Evolutionary conservation across 2,329 filamentous ascomycete species (phyloP).

Genomic region (Leptographium wingfieldii): DNA sequence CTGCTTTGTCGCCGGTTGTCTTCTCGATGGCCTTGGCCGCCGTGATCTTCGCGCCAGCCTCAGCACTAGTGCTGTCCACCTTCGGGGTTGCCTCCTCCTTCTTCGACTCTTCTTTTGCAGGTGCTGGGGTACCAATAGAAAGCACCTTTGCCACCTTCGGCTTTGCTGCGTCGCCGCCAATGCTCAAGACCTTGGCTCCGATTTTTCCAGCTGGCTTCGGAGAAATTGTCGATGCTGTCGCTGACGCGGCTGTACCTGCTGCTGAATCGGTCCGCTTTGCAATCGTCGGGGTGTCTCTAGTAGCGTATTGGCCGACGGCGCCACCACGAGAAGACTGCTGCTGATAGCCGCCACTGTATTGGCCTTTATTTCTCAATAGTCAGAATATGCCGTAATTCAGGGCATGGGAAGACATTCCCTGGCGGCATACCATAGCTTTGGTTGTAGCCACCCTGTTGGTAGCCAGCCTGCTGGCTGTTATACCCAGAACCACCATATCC

Average conservation of each 20-base stretch:
- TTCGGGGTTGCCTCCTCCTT: conserved; percentile 24
- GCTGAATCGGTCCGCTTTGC: conserved; percentile 46
- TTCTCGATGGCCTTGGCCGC: conserved; percentile 57
- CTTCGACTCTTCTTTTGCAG: conserved; percentile 41
- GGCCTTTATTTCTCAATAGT: not conserved
- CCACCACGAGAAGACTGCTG: conserved; percentile 23
- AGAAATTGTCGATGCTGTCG: conserved; percentile 27
- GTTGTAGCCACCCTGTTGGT: conserved; percentile 26
- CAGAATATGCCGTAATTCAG: not conserved
- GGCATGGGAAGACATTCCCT: not conserved
- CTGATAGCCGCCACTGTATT: conserved; percentile 26
- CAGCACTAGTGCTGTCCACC: conserved; percentile 18
- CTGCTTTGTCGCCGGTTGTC: conserved; percentile 64
- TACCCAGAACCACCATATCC: conserved; percentile 11
- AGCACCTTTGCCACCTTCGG: conserved; percentile 51
- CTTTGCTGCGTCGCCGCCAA: conserved; percentile 43
- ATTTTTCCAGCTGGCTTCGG: conserved; percentile 42
- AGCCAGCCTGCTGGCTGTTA: conserved; percentile 23
- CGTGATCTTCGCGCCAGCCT: conserved; percentile 18
- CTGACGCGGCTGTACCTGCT: conserved; percentile 28
- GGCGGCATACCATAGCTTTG: conserved; percentile 29
- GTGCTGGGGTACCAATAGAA: conserved; percentile 44
- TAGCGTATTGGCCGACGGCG: conserved; percentile 10
- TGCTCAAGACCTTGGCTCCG: conserved; percentile 51
- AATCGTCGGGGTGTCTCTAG: conserved; percentile 41